Conservation (phyloP, 2,329 filamentous ascomycete genomes). For the Cladosporium velox region DNA sequence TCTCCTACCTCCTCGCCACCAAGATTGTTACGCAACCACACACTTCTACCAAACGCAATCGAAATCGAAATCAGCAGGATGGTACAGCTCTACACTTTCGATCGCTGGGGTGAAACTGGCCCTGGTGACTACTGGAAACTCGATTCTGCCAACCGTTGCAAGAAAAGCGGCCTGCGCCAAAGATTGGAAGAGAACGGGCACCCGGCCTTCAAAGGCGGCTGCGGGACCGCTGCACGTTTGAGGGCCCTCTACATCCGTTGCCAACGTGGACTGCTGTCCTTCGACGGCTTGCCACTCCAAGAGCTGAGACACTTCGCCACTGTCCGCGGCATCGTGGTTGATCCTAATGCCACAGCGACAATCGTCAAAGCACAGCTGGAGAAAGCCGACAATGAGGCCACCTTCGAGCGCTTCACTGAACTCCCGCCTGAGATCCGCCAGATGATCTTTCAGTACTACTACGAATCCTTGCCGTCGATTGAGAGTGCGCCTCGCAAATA, state of each 20-base stretch:
- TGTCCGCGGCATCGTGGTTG: background rate
- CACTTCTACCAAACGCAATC: no score
- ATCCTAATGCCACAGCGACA: background rate
- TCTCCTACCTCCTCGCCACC: no score
- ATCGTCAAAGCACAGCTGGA: background rate
- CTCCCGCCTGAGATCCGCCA: background rate
- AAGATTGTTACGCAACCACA: no score
- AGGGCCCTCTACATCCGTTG: background rate
- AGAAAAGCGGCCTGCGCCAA: background rate
- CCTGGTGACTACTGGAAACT: conserved; percentile 1
- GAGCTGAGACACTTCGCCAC: background rate
- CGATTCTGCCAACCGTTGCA: background rate
- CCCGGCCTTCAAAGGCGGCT: background rate
- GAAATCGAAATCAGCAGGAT: no score
- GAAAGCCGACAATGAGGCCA: conserved; percentile 3
- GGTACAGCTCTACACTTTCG: background rate
- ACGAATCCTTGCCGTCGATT: background rate
- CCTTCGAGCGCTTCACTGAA: background rate
- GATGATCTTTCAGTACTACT: background rate
- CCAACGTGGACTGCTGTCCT: conserved; percentile 9
- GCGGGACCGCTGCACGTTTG: background rate
- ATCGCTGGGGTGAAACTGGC: background rate
- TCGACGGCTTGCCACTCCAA: background rate
- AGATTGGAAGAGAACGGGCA: background rate
- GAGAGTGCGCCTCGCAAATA: background rate